Base-by-base conservation (phyloP, 306 rosid species). In the Canavalia ensiformis region DNA sequence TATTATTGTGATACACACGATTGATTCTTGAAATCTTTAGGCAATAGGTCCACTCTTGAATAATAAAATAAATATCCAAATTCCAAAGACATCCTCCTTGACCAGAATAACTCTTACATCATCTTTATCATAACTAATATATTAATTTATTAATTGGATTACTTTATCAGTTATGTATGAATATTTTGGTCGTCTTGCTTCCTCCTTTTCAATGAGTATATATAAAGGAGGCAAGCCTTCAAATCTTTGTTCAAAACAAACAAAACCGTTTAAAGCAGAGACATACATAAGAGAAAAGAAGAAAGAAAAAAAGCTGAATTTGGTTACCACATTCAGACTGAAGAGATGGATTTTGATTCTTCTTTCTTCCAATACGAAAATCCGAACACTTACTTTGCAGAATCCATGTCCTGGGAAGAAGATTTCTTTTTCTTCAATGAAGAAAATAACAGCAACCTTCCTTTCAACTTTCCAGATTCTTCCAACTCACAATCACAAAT, bases 281-380 rank as follows among this genome's bases (percentile, higher is more conserved):
- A 0, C 63, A 58, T 18, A 74, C 56, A 39, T 4, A 55, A 41
- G 29, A n/a, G 28, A 11, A n/a, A n/a, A 2, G 42, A 0, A 18
- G 7, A 13, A 1, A 39, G 8, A 25, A 8, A 67, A 5, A 10
- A 18, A 39, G 4, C 49, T 60, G 46, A 62, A 44, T 72, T 54
- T 77, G 29, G 75, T 78, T 30, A 55, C 1, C 65, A 12, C 72
- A 45, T 56, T 71, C 54, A 29, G 66, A 34, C 54, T 62, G 1
- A 69, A 66, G 33, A 55, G 2, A 84, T 87, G 88, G 88, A 87
- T 70, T 87, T 78, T 42, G 75, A 76, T 68, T 58, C 83, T 37
- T 50, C 72, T 12, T 41, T 76, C 3, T 82, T 84, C 55, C 77
- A 81, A 45, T 25, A 74, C 77, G 77, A 64, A 74, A 71, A 8